phyloP scores from a whole-genome alignment of 305 asterid genomes.

The Galium porrigens region DNA sequence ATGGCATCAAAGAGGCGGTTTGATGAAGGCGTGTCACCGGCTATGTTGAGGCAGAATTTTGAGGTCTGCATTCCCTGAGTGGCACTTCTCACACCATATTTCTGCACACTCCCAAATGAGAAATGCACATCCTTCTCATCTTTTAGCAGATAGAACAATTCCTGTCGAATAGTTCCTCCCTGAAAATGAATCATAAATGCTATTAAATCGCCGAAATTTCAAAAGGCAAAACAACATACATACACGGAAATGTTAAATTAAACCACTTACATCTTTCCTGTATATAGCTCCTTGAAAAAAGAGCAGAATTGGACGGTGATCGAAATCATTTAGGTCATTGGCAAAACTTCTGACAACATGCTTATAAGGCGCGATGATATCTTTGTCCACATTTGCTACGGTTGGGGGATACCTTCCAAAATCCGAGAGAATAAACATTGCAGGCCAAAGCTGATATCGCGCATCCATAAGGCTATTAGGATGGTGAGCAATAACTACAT shows the following conservation, averaged over 20 bases:
- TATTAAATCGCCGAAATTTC: background rate
- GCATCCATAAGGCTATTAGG: constrained; percentile 76
- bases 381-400: constrained; percentile 70
- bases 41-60: constrained; percentile 22
- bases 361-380: constrained; percentile 73
- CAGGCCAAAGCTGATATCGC: constrained; percentile 76
- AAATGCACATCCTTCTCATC: constrained; percentile 70
- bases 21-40: background rate
- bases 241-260: background rate
- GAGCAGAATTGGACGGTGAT: constrained; percentile 56
- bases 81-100: constrained; percentile 50
- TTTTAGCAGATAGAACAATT: constrained; percentile 54
- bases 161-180: constrained; percentile 80
- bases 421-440: constrained; percentile 59
- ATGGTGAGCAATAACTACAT: constrained; percentile 69
- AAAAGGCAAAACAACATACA: background rate
- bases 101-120: constrained; percentile 63
- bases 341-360: constrained; percentile 42
- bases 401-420: constrained; percentile 82
- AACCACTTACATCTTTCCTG: constrained; percentile 66
- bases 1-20: background rate
- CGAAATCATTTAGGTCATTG: constrained; percentile 47
- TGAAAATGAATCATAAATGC: constrained; percentile 19
- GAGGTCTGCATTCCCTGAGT: constrained; percentile 72
- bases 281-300: constrained; percentile 88